Conservation (phyloP, 768 basidiomycete genomes). For the Psilocybe tampanensis region DNA sequence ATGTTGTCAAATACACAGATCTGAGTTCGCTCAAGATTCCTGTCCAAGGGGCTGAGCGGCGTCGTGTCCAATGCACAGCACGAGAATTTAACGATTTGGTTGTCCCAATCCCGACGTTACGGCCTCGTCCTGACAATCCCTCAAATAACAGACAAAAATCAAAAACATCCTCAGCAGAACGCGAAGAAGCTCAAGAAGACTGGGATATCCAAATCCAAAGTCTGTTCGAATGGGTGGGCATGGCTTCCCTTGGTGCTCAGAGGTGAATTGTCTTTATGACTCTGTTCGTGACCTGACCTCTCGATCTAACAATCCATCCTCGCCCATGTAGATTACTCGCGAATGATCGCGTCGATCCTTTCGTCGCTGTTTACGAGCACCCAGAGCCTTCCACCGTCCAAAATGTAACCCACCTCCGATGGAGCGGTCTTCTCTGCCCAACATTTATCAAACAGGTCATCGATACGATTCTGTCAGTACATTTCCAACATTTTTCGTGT, state of each 20-base stretch:
- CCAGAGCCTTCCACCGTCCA: constrained; percentile 49
- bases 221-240: constrained; percentile 75
- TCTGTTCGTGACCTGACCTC: neutral
- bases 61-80: constrained; percentile 26
- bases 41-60: constrained; percentile 15
- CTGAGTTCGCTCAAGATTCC: constrained; percentile 21
- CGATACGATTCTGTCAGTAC: constrained; percentile 43
- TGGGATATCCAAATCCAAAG: constrained; percentile 46
- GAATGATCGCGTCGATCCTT: constrained; percentile 70
- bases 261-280: constrained; percentile 39
- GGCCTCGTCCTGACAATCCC: constrained; percentile 25
- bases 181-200: constrained; percentile 45
- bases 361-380: constrained; percentile 64
- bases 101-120: constrained; percentile 40
- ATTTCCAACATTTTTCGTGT: neutral
- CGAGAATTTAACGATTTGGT: constrained; percentile 34
- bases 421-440: constrained; percentile 59
- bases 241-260: constrained; percentile 68
- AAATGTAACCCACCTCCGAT: constrained; percentile 54
- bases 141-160: constrained; percentile 8
- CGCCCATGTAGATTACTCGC: constrained; percentile 47
- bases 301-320: neutral
- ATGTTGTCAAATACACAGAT: neutral
- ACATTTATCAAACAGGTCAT: constrained; percentile 56
- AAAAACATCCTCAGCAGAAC: constrained; percentile 5